These are phyloP conservation scores for Neocallimastix lanati DNA, from an alignment of 192 early-diverging fungal species.

Conservation along the genomic window DNA sequence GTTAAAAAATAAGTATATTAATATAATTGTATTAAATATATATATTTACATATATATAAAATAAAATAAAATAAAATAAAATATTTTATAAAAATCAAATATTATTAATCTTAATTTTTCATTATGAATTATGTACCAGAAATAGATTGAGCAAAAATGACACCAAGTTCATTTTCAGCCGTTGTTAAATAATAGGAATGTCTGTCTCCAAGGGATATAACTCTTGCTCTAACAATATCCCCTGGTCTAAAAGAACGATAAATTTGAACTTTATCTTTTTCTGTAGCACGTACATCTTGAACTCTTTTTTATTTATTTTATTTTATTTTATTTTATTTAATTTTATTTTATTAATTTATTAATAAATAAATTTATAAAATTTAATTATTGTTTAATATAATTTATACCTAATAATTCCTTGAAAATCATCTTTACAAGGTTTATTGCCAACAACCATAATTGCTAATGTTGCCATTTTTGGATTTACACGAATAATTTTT, in stretches of 20 bases:
- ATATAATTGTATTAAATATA: too few relatives aligned
- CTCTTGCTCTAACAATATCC: constrained; percentile 61
- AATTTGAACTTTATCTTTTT: constrained; percentile 87
- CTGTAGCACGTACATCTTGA: constrained; percentile 85
- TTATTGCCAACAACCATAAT: constrained; percentile 77
- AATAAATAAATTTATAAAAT: too few relatives aligned
- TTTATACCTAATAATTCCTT: constrained; percentile 57
- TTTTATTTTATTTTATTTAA: too few relatives aligned
- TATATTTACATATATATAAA: too few relatives aligned
- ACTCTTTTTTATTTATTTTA: too few relatives aligned
- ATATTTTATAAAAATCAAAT: too few relatives aligned
- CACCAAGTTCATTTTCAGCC: constrained; percentile 80
- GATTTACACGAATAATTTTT: constrained; percentile 76
- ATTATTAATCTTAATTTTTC: too few relatives aligned
- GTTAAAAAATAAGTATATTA: too few relatives aligned
- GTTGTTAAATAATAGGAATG: constrained; percentile 82
- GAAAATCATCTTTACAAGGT: constrained; percentile 71
- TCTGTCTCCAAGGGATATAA: constrained; percentile 84
- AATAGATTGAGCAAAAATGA: constrained; percentile 36
- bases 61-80: too few relatives aligned
- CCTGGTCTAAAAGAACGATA: constrained; percentile 78
- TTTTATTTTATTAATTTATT: too few relatives aligned
- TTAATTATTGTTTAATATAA: too few relatives aligned
- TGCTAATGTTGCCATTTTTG: constrained; percentile 61
- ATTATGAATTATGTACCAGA: background rate